These are phyloP conservation scores for Saccharomyces paradoxus DNA, from an alignment of 805 yeast species.

Conservation along the genomic window DNA sequence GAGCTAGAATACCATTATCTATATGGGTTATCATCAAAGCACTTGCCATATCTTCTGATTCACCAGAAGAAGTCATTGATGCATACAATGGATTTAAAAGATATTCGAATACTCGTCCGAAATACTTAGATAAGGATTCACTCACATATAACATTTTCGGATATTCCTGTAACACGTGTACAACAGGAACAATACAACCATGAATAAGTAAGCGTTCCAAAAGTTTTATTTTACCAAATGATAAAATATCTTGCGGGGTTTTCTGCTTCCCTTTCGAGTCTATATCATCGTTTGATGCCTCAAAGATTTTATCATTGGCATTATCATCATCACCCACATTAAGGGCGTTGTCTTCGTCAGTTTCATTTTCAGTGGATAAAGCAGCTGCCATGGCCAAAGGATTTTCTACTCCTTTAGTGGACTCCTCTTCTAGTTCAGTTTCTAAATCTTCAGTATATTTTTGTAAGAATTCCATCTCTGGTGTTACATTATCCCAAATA, in stretches of 20 bases:
- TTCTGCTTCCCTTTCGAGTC: conserved; percentile 12
- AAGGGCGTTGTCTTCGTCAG: conserved; percentile 22
- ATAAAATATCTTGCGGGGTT: conserved; percentile 12
- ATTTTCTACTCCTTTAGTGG: conserved; percentile 56
- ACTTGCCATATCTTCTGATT: not conserved
- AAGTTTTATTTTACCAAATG: conserved; percentile 30
- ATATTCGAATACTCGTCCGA: conserved; percentile 43
- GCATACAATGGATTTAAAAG: conserved; percentile 41
- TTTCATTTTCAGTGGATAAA: conserved; percentile 57
- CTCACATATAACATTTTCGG: conserved; percentile 55
- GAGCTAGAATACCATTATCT: conserved; percentile 14
- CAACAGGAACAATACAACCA: conserved; percentile 56
- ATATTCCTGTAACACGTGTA: conserved; percentile 48
- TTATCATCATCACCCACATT: conserved; percentile 4
- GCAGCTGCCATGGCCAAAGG: conserved; percentile 89
- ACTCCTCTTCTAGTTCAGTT: conserved; percentile 43
- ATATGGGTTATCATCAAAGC: conserved; percentile 5
- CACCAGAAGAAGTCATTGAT: conserved; percentile 1
- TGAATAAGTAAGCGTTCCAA: conserved; percentile 46
- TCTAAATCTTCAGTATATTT: conserved; percentile 39
- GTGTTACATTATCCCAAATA: conserved; percentile 49
- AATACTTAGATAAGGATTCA: conserved; percentile 38
- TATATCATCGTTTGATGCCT: conserved; percentile 9
- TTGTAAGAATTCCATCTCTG: conserved; percentile 41
- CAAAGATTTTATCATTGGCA: conserved; percentile 1